Evolutionary conservation across 441 rosid genomes (phyloP), one percentile per base, ranked within the genome.

Genomic region (Erodium texanum): DNA sequence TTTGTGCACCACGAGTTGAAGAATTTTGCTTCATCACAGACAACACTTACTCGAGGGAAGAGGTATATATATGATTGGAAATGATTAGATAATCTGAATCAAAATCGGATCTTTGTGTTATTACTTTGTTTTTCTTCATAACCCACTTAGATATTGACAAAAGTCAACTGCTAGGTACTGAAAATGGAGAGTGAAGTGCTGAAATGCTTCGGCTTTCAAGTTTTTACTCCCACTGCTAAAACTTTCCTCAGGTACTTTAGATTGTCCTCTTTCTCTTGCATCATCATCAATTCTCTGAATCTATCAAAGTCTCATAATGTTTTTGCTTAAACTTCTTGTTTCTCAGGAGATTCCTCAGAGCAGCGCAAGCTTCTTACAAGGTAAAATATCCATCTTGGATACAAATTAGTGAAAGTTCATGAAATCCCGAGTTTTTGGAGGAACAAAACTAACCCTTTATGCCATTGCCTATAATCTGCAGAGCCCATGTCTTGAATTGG

Each of bases 11-110:
- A 0, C 77, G 88, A 20, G 81, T 82, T 62, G 93, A 86, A 58
- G 90, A 88, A 68, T 83, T 88, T 64, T 88, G 94, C 84, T 85
- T 83, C 72, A 86, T 88, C 63, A 88, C 94, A 1, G 91, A 88
- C 79, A 86, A 83, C 82, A 86, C 89, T 69, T 88, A 82, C 78
- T 64, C 83, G 36, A 83, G 80, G 77, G 87, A 81, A 68, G 88
- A 86, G 89, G 94, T 86, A 78, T 32, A 32, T 32, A 32, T 32
- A 62, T 41, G 48, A 0, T 41, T 41, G 48, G 11, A 41, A 41
- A 41, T 41, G 48, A 41, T 10, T 12, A 7, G 2, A 41, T 41
- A 10, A 9, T 41, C 45, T 38, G 9, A 10, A 32, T 32, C 1
- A 32, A 32, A 32, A 32, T 32, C 36, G 2, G 6, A 32, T 32